Evolutionary conservation across 78 protist species (phyloP), one percentile per base, ranked within the genome.

Genomic region (Dictyostelium capitatum): DNA sequence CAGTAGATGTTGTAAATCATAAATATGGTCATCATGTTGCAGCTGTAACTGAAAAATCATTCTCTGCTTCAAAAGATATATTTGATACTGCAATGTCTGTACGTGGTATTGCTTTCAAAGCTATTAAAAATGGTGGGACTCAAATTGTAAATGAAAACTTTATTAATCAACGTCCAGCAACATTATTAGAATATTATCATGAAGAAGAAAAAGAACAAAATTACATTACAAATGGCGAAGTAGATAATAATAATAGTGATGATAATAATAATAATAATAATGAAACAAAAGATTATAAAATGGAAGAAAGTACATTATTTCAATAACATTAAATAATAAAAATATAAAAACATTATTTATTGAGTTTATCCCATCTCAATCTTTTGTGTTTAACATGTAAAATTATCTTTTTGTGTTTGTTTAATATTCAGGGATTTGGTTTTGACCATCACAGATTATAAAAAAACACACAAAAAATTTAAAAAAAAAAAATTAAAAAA

Each of bases 11-110:
- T 0, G 62, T 87, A 1, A 32, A 87, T 12, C 83, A 87, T 20
- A 74, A 77, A n/a, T 62, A 30, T 57, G 93, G 93, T 77, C n/a
- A 87, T 32, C 59, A 87, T 37, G 84, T n/a, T 7, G 93, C 93
- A 3, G 47, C 23, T 14, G 50, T 87, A 0, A 64, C 85, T 6
- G 30, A 47, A 20, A 73, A 87, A 23, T n/a, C 93, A 6, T 32
- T 87, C 11, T 62, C 67, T 4, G 51, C 65, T 0, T 14, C 59
- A 6, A 87, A 87, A 51, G 85, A 87, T 64, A 56, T 87, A 7
- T n/a, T 77, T 15, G 82, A 74, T 14, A 87, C 93, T 32, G 84
- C 93, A 5, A 25, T 77, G 72, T 77, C 37, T 50, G 78, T 50
- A 15, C 77, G 65, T 11, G 65, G 57, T 48, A 25, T 87, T 7